A percentile compares a stretch with the other conserved stretches of the same genome.
These are phyloP conservation scores for Stevia rebaudiana DNA, from an alignment of 140 eudicot genomes.

Conservation along the genomic window DNA sequence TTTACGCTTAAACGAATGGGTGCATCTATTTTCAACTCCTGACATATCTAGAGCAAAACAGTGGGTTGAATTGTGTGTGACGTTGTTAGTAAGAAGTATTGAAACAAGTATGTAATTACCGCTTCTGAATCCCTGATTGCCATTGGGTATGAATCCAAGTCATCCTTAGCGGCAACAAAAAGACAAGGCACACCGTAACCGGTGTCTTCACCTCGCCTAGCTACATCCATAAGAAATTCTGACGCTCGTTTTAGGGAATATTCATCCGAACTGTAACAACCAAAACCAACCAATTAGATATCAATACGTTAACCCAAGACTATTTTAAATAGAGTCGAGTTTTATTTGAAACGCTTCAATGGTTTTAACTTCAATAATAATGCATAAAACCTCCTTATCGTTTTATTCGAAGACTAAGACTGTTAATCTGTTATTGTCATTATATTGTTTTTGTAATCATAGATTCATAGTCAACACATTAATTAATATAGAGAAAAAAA, in stretches of 20 bases:
- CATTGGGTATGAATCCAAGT: conserved; percentile 62
- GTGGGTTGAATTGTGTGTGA: conserved; percentile 7
- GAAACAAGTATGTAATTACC: conserved; percentile 28
- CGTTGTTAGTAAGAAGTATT: neutral
- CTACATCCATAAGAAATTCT: conserved; percentile 74
- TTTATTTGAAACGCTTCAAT: neutral
- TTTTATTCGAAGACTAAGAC: too few species aligned
- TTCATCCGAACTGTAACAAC: conserved; percentile 67
- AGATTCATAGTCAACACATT: neutral
- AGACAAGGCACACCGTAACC: conserved; percentile 85
- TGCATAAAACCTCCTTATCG: neutral
- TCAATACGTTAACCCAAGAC: conserved; percentile 1
- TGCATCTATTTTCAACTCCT: conserved; percentile 77
- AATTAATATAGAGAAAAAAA: neutral
- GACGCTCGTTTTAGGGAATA: conserved; percentile 74
- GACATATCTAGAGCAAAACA: conserved; percentile 51
- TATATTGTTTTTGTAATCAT: neutral
- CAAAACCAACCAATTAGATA: conserved; percentile 8
- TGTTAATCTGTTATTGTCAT: neutral
- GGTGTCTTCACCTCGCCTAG: conserved; percentile 85
- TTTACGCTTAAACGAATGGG: conserved; percentile 76
- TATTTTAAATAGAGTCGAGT: too few species aligned
- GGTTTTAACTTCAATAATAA: too few species aligned
- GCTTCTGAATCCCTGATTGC: conserved; percentile 63
- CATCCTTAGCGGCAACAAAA: conserved; percentile 87